Conservation (phyloP, 129 eudicot species). For the Arctium lappa region DNA sequence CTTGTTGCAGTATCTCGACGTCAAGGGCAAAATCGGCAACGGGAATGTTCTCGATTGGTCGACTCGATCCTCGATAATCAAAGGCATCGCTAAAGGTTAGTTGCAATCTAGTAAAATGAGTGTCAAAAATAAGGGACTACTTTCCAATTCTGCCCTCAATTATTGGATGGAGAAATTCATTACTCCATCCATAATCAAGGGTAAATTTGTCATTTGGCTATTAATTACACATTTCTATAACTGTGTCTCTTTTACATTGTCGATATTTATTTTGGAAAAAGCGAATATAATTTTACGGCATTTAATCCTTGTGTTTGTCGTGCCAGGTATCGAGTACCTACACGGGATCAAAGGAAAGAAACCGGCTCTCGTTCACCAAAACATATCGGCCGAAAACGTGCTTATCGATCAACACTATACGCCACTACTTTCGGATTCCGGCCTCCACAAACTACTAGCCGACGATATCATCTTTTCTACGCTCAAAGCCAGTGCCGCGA, state of each 20-base stretch:
- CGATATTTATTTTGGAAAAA: too few relatives aligned
- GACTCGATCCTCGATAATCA: conserved; percentile 65
- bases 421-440: conserved; percentile 73
- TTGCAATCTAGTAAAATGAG: neutral
- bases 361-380: conserved; percentile 68
- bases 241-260: neutral
- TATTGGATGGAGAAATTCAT: neutral
- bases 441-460: conserved; percentile 82
- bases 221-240: neutral
- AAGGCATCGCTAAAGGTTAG: conserved; percentile 89
- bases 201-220: neutral
- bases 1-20: conserved; percentile 70
- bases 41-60: conserved; percentile 79
- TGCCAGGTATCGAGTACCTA: conserved; percentile 68
- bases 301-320: neutral
- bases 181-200: neutral
- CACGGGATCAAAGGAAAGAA: conserved; percentile 59
- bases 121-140: neutral
- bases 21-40: conserved; percentile 40
- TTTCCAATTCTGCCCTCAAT: neutral
- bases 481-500: conserved; percentile 89
- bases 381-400: conserved; percentile 84
- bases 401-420: conserved; percentile 61
- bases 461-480: conserved; percentile 81
- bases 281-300: neutral